Evolutionary conservation across 805 yeast genomes (phyloP), one percentile per base, ranked within the genome.

Genomic region (Nakazawaea anatomiae): DNA sequence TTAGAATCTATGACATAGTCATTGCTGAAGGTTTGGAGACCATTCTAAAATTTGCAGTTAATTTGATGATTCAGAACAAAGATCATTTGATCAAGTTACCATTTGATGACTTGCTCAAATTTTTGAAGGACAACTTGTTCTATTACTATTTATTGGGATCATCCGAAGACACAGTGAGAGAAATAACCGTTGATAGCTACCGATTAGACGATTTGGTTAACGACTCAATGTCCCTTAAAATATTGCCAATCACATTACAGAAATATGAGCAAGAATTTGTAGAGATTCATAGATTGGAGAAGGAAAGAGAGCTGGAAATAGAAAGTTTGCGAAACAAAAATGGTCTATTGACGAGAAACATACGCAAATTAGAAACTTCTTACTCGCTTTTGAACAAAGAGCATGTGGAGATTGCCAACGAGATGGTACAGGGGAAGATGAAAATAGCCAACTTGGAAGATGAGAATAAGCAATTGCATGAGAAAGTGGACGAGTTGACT

Each of bases 21-120:
- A 82, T 94, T 48, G 85, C 95, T 6, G 97, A 94, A 70, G 99
- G 99, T 39, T 72, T 85, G 42, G 98, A 91, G 68, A 82, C 96
- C 3, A 73, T 92, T 44, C 72, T 94, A 58, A 84, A 89, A 61
- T 86, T 94, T 68, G 91, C 96, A 0, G 74, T 90, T 9, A 89
- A 89, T 44, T 72, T 94, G 55, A 82, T 94, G 83, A 64, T 79
- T 32, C 79, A 81, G 58, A 89, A 89, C 62, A 80, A 85, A 49
- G 70, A 70, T 2, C 74, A 71, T 42, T 68, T 94, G 25, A 57
- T 89, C 39, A 62, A 71, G 2, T 73, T 90, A 50, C 77, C 77
- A 46, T 90, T 92, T 69, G 98, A 94, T 66, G 76, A 80, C 10
- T 73, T 92, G 48, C 62, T 94, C 54, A 83, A 82, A 7, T 92